Conservation (phyloP, 2,329 filamentous ascomycete species). For the Neonectria sp. region DNA sequence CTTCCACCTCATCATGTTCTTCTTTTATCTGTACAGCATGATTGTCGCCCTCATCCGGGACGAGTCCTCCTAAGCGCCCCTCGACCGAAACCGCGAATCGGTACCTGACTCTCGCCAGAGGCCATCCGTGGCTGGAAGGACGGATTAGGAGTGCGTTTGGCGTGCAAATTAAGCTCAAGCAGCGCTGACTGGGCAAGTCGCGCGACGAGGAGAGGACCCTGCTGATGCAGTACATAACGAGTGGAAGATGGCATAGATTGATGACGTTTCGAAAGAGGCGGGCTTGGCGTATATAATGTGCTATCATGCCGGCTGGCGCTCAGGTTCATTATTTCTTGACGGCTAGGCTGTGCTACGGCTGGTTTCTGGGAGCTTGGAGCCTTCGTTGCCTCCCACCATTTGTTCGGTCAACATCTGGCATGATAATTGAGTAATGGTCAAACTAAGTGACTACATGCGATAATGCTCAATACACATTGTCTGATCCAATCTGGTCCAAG, state of each 20-base stretch:
- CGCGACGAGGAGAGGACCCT: conserved; percentile 42
- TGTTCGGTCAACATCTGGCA: conserved; percentile 38
- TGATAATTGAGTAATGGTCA: conserved; percentile 52
- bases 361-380: conserved; percentile 41
- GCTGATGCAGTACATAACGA: conserved; percentile 46
- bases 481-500: too few species aligned
- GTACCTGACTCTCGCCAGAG: conserved; percentile 24
- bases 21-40: conserved; percentile 99
- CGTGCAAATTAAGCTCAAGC: conserved; percentile 10
- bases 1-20: conserved; percentile 99
- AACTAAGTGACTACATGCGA: conserved; percentile 31
- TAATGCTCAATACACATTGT: conserved; percentile 13
- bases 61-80: conserved; percentile 80
- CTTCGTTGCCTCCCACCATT: conserved; percentile 35
- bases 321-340: conserved; percentile 50
- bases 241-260: conserved; percentile 47
- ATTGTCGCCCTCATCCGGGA: conserved; percentile 97
- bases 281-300: conserved; percentile 50
- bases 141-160: conserved; percentile 28
- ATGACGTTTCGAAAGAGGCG: conserved; percentile 47
- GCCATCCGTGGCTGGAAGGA: conserved; percentile 26
- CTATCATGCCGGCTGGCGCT: conserved; percentile 51
- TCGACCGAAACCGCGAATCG: conserved; percentile 37
- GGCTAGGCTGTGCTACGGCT: conserved; percentile 36
- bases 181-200: conserved; percentile 39